Evolutionary conservation across 768 basidiomycete genomes (phyloP), one percentile per base, ranked within the genome.

Genomic region (Royoungia palumana): DNA sequence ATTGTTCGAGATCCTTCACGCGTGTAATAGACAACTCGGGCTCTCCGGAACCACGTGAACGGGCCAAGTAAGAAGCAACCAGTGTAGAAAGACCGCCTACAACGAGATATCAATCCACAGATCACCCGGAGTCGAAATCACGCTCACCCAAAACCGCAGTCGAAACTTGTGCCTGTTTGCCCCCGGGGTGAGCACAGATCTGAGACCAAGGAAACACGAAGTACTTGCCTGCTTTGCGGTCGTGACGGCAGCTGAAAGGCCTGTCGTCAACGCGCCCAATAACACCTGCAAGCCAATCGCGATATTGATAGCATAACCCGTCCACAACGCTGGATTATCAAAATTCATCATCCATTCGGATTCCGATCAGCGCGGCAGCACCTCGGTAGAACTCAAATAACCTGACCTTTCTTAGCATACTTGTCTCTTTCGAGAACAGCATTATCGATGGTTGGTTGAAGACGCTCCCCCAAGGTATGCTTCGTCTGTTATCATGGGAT

Each of bases 1-100:
- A 89, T 19, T 81, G 75, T 20, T 86, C 81, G 2, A 89, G 71
- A 49, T 83, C 82, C 52, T 82, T 80, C 5, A 72, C 72, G 11
- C 79, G 76, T 4, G 69, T 61, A 25, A 74, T 70, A 0, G 83
- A 85, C n/a, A 75, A 44, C 51, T 88, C 83, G 2, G 87, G 87
- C 55, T 89, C 87, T 32, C 78, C 78, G 0, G 84, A 81, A 11
- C 85, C 84, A 22, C 85, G 79, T 21, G 78, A 74, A 12, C 82
- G 79, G 4, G 87, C 87, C 21, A 89, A 73, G 63, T 84, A 89
- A 2, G 85, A 83, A 16, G 87, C 85, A 13, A 83, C 75, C 17
- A 88, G 19, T 0, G 87, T 89, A 4, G 85, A 65, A 11, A 84
- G 48, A n/a, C 81, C 86, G 27, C 87, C 83, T 81, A 16, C 0